phyloP scores from a whole-genome alignment of 2,329 filamentous ascomycete species.

The Chaetothyriales sp. region DNA sequence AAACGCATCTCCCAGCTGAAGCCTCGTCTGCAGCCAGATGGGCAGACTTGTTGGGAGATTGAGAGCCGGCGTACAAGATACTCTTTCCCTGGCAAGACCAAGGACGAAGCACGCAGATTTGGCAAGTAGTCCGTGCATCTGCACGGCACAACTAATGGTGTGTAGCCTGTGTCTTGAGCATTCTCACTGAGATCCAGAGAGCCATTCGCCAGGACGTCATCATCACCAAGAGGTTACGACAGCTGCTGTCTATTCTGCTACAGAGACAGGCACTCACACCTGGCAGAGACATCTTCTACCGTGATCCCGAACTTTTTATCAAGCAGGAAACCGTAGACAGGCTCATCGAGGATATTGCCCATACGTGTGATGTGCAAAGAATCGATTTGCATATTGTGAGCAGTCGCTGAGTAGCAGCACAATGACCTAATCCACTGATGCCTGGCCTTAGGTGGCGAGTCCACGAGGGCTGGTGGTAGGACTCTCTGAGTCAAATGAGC shows the following conservation, averaged over 20 bases:
- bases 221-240: constrained; percentile 42
- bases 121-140: constrained; percentile 24
- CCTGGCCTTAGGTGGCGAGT: constrained; percentile 25
- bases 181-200: constrained; percentile 42
- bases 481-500: neutral
- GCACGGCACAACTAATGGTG: constrained; percentile 1
- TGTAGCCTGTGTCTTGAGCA: constrained; percentile 22
- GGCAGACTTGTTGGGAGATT: neutral
- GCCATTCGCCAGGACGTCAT: constrained; percentile 35
- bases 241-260: neutral
- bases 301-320: constrained; percentile 45
- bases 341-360: constrained; percentile 48
- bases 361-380: constrained; percentile 44
- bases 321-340: constrained; percentile 44
- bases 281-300: constrained; percentile 51
- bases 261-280: neutral
- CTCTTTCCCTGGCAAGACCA: constrained; percentile 42
- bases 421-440: neutral
- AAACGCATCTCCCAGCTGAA: neutral
- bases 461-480: constrained; percentile 33
- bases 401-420: neutral
- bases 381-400: constrained; percentile 44
- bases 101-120: constrained; percentile 46
- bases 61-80: constrained; percentile 15
- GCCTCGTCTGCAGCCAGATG: neutral